Conservation (phyloP, 371 early-diverging fungal genomes). For the Rhizopus microsporus region DNA sequence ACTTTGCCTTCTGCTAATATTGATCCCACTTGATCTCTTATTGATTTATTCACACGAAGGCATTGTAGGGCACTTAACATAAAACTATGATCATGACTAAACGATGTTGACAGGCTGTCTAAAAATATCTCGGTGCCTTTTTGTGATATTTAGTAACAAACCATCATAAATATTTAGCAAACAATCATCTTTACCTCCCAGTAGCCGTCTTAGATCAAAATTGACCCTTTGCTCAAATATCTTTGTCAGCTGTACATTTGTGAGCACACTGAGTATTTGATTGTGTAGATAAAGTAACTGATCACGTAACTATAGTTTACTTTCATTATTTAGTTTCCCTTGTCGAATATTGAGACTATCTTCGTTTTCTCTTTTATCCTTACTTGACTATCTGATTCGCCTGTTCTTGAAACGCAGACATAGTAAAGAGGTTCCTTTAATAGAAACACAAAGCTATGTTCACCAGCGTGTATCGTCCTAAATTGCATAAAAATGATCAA, state of each 20-base stretch:
- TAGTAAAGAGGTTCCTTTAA: constrained; percentile 83
- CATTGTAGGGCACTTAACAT: constrained; percentile 81
- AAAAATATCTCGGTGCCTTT: constrained; percentile 84
- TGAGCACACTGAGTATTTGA: constrained; percentile 87
- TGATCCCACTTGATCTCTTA: constrained; percentile 68
- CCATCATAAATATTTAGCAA: not conserved
- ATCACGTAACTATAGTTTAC: constrained; percentile 63
- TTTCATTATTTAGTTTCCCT: not conserved
- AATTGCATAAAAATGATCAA: not conserved
- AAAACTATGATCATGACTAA: constrained; percentile 73
- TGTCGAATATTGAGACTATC: not conserved
- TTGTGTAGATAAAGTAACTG: constrained; percentile 83
- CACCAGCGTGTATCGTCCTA: constrained; percentile 76
- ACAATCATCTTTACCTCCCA: constrained; percentile 52
- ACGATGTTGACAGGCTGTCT: constrained; percentile 73
- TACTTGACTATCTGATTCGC: constrained; percentile 82
- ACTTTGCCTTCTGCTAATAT: constrained; percentile 56
- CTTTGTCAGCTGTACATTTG: constrained; percentile 75
- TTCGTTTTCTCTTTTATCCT: not conserved
- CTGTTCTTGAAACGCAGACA: constrained; percentile 78
- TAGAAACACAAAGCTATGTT: constrained; percentile 83
- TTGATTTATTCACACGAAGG: constrained; percentile 63
- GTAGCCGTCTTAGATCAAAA: constrained; percentile 85
- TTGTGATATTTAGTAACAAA: not conserved
- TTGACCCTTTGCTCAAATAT: constrained; percentile 88